Conservation (phyloP, 228 moss, liverwort and hornwort species). For the Sphagnum magellanicum region DNA sequence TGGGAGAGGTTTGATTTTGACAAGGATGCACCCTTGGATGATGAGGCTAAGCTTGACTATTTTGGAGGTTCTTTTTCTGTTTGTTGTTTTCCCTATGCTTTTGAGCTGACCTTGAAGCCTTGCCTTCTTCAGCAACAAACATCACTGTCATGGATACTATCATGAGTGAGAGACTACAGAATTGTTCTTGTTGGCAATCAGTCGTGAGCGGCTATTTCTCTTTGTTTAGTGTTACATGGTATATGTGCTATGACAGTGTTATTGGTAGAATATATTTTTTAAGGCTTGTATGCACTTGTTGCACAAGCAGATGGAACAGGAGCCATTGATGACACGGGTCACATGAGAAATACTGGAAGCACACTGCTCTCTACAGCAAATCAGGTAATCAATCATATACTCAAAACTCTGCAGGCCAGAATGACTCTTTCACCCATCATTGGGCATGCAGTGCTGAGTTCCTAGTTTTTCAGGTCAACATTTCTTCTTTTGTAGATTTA, state of each 20-base stretch:
- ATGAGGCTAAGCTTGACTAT: constrained; percentile 57
- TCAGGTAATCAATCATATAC: constrained; percentile 22
- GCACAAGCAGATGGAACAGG: constrained; percentile 38
- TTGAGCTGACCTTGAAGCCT: too few relatives aligned
- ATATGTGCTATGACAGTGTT: background rate
- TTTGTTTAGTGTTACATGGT: background rate
- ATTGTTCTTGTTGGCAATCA: background rate
- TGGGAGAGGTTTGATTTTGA: constrained; percentile 80
- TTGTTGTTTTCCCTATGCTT: too few relatives aligned
- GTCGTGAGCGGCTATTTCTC: background rate
- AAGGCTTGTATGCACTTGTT: background rate
- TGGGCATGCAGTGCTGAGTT: background rate
- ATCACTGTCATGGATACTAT: background rate
- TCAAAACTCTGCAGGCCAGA: too few relatives aligned
- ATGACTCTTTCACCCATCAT: background rate
- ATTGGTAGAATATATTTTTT: background rate
- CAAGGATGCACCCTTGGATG: constrained; percentile 63
- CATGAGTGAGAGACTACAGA: background rate
- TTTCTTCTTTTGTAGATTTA: background rate
- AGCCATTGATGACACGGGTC: constrained; percentile 35
- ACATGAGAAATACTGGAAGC: constrained; percentile 48
- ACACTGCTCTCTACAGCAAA: constrained; percentile 37
- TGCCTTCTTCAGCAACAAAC: too few relatives aligned
- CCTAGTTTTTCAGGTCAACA: background rate
- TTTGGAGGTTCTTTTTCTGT: constrained; percentile 33